Percentiles rank a stretch among this genome's conserved stretches.
Evolutionary conservation across 495 filamentous ascomycete species (phyloP).

Genomic region (Aspergillus cristatus): DNA sequence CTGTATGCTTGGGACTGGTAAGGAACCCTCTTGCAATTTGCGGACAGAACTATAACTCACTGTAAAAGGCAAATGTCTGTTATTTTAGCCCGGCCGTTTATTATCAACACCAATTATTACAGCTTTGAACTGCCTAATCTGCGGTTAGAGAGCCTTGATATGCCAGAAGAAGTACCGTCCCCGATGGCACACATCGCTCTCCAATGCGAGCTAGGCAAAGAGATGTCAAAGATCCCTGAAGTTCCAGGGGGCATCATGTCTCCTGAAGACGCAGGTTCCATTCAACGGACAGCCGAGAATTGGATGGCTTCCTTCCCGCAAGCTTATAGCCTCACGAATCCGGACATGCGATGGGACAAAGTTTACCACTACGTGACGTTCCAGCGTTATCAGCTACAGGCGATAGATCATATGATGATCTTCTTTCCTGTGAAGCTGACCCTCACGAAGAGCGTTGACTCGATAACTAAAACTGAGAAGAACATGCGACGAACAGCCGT

Average conservation of each 20-base stretch:
- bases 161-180: slow-evolving; percentile 8
- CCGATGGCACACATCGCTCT: slow-evolving; percentile 15
- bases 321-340: slow-evolving; percentile 26
- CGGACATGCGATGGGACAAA: slow-evolving; percentile 38
- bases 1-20: slow-evolving; percentile 32
- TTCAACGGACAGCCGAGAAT: slow-evolving; percentile 22
- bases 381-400: slow-evolving; percentile 41
- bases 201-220: slow-evolving; percentile 16
- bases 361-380: slow-evolving; percentile 31
- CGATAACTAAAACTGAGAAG: slow-evolving; percentile 17
- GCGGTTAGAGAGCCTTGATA: slow-evolving; percentile 12
- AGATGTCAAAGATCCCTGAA: slow-evolving; percentile 8
- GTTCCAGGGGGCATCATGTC: slow-evolving; percentile 5
- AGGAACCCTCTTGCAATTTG: not conserved
- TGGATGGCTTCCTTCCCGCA: slow-evolving; percentile 35
- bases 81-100: slow-evolving; percentile 17
- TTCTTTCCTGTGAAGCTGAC: slow-evolving; percentile 35
- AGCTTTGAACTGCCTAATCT: slow-evolving; percentile 17
- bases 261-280: slow-evolving; percentile 7
- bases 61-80: slow-evolving; percentile 22
- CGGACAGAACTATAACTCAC: not conserved
- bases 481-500: slow-evolving; percentile 29
- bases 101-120: slow-evolving; percentile 14
- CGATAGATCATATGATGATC: slow-evolving; percentile 37
- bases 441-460: slow-evolving; percentile 19